Base-by-base conservation (phyloP, 73 alveolate genomes). In the Paraurostyla sp. region DNA sequence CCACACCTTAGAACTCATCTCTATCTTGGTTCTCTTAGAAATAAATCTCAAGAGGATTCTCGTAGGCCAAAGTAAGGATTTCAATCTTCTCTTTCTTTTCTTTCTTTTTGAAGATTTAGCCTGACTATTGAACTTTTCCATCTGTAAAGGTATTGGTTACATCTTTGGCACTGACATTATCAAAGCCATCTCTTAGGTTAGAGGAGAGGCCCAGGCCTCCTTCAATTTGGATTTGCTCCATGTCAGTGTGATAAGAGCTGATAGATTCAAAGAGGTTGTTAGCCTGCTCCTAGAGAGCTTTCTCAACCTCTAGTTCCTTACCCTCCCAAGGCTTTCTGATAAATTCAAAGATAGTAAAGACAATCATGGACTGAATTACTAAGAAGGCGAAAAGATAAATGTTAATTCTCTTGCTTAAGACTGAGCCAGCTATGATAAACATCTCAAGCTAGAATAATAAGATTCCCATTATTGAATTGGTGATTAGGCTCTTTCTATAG, bases 311-410 rank as follows among this genome's bases (percentile, higher is more conserved):
- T 42, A n/a, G 89, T 36, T 78, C 89, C 25, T 54, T 49, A 27
- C 89, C 89, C 60, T 78, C 89, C 89, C 89, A 78, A 32, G 89
- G 89, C 32, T 78, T 78, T 15, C 89, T 49, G 35, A 78, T 78
- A 36, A 78, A 78, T 38, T 78, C 89, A 78, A 78, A 78, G 16
- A 52, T 59, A 35, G 89, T 78, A 51, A 78, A 78, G 4, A 54
- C 80, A 6, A 78, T 59, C 76, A 78, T 51, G 2, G 65, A 18
- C 35, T 78, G 50, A 45, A 78, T 78, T 2, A 78, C 60, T 25
- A 78, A 35, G 62, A 54, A 78, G 20, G 78, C 89, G 52, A 78
- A 78, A 57, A 78, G 46, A 40, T 78, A 78, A 20, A 78, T 54
- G 32, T 40, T 43, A 16, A 54, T 33, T 32, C 78, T 27, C 42